A percentile compares a stretch with the other conserved stretches of the same genome.
Conservation (phyloP, 1,284 basidiomycete genomes). For the Polyporus tsugae region DNA sequence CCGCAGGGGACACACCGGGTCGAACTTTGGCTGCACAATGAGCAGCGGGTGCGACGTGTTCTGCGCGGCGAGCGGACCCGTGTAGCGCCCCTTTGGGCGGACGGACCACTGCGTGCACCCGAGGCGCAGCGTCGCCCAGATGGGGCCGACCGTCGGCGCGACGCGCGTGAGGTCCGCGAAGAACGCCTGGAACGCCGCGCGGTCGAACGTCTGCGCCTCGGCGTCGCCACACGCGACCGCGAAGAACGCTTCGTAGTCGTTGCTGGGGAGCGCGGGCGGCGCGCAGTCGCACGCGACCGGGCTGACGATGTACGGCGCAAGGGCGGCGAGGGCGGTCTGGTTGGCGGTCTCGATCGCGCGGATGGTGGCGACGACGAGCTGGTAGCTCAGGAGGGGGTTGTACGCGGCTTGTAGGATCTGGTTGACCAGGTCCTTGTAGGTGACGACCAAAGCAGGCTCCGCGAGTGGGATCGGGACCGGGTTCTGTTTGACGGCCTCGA, state of each 20-base stretch:
- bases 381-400: too few relatives aligned
- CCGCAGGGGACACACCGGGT: conserved; percentile 29
- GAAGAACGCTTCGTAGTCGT: conserved; percentile 37
- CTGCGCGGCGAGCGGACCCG: conserved; percentile 26
- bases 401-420: conserved; percentile 50
- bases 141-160: background rate
- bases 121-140: conserved; percentile 21
- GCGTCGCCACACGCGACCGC: conserved; percentile 25
- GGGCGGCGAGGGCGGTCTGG: conserved; percentile 41
- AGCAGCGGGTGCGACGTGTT: conserved; percentile 40
- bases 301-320: conserved; percentile 31
- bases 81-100: conserved; percentile 27
- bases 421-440: conserved; percentile 27
- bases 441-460: conserved; percentile 28
- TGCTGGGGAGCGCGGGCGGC: conserved; percentile 15
- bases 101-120: conserved; percentile 28
- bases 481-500: conserved; percentile 42
- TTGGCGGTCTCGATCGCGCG: conserved; percentile 48
- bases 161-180: background rate
- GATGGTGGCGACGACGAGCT: conserved; percentile 47
- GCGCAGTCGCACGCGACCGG: conserved; percentile 34
- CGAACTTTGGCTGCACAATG: conserved; percentile 22
- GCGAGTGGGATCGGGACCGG: conserved; percentile 35
- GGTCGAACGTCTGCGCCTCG: background rate
- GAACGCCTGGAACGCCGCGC: background rate